Base-by-base conservation (phyloP, 306 rosid species). In the Crataegus laevigata region DNA sequence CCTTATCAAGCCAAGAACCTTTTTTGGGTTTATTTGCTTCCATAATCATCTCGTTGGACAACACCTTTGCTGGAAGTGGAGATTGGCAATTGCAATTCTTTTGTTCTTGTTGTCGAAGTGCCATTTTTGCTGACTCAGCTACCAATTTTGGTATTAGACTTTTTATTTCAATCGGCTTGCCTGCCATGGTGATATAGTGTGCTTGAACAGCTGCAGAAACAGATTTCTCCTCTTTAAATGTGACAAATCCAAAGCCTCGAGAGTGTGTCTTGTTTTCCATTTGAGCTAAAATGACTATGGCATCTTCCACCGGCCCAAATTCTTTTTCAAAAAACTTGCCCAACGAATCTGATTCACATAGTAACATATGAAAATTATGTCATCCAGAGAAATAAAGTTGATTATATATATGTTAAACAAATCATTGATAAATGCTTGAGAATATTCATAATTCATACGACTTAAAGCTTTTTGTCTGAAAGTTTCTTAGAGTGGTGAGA, bases 211-310 rank as follows among this genome's bases (percentile, higher is more conserved):
- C 88, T 34, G 51, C 55, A 6, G 59, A 71, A 72, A 60, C 83
- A 63, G 81, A 75, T 72, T 63, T 84, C 72, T 81, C 83, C 42
- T 81, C 74, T 72, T 65, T 84, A 25, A 84, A 84, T 13, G 79
- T 71, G 18, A 84, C 81, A 79, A 78, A 84, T 43, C 88, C 88
- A 45, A 78, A 78, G 51, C 82, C 88, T 32, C 88, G 81, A 45
- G 88, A 84, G 45, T 75, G 80, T 30, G 26, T 45, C 30, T 75
- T 74, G 62, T 38, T 36, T 60, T 67, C 85, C 47, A 21, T 58
- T 51, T 78, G 83, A 71, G 78, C 18, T 32, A 55, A 73, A 57
- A 84, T 30, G 61, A 81, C 85, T n/a, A 55, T 36, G 69, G 85
- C 76, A 51, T 84, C 83, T 62, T 75, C 82, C 59, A 81, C 79